Percentiles rank a stretch among this genome's conserved stretches.
Evolutionary conservation across 2,329 filamentous ascomycete genomes (phyloP).

Genomic region (Beauveria asiatica): DNA sequence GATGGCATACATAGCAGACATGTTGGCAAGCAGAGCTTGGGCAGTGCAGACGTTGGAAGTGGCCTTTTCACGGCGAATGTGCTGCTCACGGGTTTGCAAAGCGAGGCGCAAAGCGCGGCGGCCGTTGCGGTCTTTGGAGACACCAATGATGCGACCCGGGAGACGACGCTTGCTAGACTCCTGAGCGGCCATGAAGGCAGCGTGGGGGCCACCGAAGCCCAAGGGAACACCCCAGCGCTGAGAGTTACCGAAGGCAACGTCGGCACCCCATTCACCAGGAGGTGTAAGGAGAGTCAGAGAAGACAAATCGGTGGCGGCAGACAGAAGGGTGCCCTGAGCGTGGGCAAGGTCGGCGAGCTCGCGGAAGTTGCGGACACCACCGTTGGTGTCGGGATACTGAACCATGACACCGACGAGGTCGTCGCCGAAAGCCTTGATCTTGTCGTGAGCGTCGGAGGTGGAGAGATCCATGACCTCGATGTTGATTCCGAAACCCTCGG

Average conservation of each 20-base stretch:
- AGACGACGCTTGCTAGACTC: conserved; percentile 94
- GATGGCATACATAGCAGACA: conserved; percentile 89
- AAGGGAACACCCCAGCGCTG: conserved; percentile 89
- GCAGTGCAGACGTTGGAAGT: conserved; percentile 97
- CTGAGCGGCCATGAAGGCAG: conserved; percentile 87
- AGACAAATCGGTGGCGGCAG: conserved; percentile 81
- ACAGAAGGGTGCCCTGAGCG: conserved; percentile 67
- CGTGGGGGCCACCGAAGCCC: conserved; percentile 89
- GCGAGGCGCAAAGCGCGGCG: conserved; percentile 73
- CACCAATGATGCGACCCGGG: conserved; percentile 78
- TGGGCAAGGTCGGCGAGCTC: conserved; percentile 69
- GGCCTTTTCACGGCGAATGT: conserved; percentile 91
- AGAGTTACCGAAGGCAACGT: conserved; percentile 88
- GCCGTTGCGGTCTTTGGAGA: conserved; percentile 84
- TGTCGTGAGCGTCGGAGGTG: conserved; percentile 48
- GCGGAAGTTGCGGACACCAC: conserved; percentile 68
- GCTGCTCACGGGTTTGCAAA: conserved; percentile 81
- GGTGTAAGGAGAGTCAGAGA: conserved; percentile 81
- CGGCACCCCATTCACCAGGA: conserved; percentile 88
- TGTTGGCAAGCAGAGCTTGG: conserved; percentile 88
- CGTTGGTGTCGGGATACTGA: conserved; percentile 90
- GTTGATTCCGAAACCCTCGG: conserved; percentile 83
- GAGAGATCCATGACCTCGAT: conserved; percentile 67
- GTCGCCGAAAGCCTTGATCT: conserved; percentile 66
- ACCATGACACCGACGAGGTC: conserved; percentile 82